Conservation (phyloP, 257 asterid species). For the Nicotiana paniculata region DNA sequence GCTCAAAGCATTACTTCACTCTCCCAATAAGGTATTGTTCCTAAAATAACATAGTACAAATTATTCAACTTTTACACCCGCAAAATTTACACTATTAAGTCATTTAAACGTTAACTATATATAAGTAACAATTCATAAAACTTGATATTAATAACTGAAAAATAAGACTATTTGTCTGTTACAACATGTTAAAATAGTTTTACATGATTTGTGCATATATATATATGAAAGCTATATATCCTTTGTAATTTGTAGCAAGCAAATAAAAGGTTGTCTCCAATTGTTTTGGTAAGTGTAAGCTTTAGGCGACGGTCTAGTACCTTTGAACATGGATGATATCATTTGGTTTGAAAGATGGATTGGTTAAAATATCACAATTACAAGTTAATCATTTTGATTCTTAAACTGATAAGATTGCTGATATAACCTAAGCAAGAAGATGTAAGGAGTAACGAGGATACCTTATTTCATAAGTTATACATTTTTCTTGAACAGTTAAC, state of each 20-base stretch:
- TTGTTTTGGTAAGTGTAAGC: neutral
- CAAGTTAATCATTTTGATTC: too few species aligned
- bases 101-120: neutral
- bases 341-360: neutral
- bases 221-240: neutral
- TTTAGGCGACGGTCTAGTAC: neutral
- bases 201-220: neutral
- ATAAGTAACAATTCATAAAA: neutral
- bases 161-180: too few species aligned
- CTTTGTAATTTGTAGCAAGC: neutral
- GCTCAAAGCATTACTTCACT: slow-evolving; percentile 45
- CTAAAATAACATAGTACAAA: neutral
- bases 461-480: neutral
- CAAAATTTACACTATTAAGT: too few species aligned
- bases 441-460: neutral
- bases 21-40: slow-evolving; percentile 31
- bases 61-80: neutral
- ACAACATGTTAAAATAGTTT: neutral
- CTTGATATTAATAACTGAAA: neutral
- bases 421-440: neutral
- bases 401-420: neutral
- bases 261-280: slow-evolving; percentile 11
- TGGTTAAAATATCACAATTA: neutral
- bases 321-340: neutral
- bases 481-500: neutral